Evolutionary conservation across 2,329 filamentous ascomycete species (phyloP).

Genomic region (Kalaharituber pfeilii): DNA sequence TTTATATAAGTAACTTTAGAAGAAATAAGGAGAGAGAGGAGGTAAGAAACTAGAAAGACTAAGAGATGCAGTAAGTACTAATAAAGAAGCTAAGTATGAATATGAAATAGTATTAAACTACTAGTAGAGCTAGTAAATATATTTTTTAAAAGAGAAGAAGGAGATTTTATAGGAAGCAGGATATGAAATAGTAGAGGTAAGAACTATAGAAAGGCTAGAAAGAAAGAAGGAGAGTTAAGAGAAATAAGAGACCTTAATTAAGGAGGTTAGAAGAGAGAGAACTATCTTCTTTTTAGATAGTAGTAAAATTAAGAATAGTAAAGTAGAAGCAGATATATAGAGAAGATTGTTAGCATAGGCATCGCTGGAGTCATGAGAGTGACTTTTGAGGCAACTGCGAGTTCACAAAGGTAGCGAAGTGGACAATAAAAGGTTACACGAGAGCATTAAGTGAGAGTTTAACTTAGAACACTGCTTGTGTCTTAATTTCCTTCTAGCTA

Average conservation of each 20-base stretch:
- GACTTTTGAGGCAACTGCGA: too few species aligned
- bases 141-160: neutral
- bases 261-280: too few species aligned
- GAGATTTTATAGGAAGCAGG: neutral
- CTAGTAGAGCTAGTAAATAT: too few species aligned
- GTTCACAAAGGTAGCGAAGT: too few species aligned
- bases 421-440: too few species aligned
- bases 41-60: too few species aligned
- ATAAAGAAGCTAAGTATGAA: neutral
- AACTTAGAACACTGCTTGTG: too few species aligned
- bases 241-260: neutral
- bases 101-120: too few species aligned
- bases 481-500: too few species aligned
- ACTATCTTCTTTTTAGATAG: too few species aligned
- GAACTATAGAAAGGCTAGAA: too few species aligned
- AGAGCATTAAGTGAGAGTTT: too few species aligned
- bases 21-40: neutral
- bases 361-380: neutral
- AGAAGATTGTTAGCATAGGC: neutral
- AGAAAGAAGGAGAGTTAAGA: neutral
- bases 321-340: neutral
- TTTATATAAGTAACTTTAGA: neutral
- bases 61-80: neutral
- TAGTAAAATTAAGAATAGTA: neutral
- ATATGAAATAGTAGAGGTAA: neutral